Percentiles rank a stretch among this genome's conserved stretches.
These are phyloP conservation scores for Cercospora sp. DNA, from an alignment of 2,329 filamentous ascomycete species.

Conservation along the genomic window DNA sequence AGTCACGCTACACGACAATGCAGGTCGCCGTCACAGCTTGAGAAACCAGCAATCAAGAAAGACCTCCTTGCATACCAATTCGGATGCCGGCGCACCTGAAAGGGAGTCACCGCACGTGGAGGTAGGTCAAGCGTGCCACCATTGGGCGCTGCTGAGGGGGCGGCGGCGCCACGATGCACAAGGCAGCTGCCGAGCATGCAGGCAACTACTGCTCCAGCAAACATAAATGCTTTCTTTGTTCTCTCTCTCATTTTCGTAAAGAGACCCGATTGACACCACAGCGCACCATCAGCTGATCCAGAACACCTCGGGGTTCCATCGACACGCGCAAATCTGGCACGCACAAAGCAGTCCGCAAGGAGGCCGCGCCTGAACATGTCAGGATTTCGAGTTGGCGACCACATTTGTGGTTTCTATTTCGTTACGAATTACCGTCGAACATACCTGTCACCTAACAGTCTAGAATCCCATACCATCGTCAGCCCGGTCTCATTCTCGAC, in stretches of 20 bases:
- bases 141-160: constrained; percentile 2
- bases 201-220: neutral
- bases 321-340: neutral
- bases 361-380: neutral
- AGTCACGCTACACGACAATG: neutral
- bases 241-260: neutral
- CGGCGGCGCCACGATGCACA: neutral
- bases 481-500: constrained; percentile 56
- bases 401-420: constrained; percentile 40
- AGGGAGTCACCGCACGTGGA: neutral
- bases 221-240: neutral
- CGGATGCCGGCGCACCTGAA: neutral
- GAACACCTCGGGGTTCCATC: neutral
- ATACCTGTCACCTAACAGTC: constrained; percentile 61
- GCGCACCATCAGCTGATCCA: neutral
- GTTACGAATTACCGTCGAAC: constrained; percentile 19
- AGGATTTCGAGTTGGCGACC: constrained; percentile 8
- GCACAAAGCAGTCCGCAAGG: neutral
- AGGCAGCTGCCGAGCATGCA: constrained; percentile 11
- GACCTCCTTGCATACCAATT: neutral
- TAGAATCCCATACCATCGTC: constrained; percentile 63
- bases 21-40: neutral
- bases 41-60: neutral
- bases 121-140: neutral
- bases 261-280: neutral